Conservation (phyloP, 1,284 basidiomycete species). For the Fistulinella cinereoalba region DNA sequence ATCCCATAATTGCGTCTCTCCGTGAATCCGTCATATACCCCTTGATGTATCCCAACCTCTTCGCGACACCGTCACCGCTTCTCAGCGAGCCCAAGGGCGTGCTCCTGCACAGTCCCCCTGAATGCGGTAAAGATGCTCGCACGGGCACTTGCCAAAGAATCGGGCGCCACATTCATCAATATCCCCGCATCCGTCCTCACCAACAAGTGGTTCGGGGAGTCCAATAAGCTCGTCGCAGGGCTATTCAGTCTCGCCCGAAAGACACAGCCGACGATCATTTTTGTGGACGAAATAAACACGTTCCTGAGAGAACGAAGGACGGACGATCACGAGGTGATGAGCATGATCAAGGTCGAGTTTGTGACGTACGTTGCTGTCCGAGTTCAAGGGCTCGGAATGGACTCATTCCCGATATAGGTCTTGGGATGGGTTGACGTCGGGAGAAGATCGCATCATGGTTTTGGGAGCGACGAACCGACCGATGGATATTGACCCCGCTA, state of each 20-base stretch:
- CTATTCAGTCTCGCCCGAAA: constrained; percentile 86
- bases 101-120: constrained; percentile 86
- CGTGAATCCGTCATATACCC: constrained; percentile 97
- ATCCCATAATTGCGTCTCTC: constrained; percentile 86
- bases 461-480: constrained; percentile 96
- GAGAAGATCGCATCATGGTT: constrained; percentile 83
- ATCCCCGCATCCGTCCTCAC: constrained; percentile 77
- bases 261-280: constrained; percentile 85
- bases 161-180: constrained; percentile 95
- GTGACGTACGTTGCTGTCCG: constrained; percentile 74
- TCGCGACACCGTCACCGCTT: constrained; percentile 70
- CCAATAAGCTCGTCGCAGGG: constrained; percentile 94
- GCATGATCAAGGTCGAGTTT: constrained; percentile 99
- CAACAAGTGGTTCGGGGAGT: constrained; percentile 98
- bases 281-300: constrained; percentile 97
- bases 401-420: constrained; percentile 48
- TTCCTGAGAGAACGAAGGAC: constrained; percentile 86
- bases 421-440: constrained; percentile 96
- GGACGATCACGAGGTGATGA: constrained; percentile 96
- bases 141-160: constrained; percentile 94
- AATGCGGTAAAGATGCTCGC: constrained; percentile 96
- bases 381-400: neutral
- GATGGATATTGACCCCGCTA: constrained; percentile 93
- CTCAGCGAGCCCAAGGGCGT: constrained; percentile 79
- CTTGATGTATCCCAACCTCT: constrained; percentile 88